Conservation (phyloP, 2,329 filamentous ascomycete genomes). For the Ophiostoma quercus region DNA sequence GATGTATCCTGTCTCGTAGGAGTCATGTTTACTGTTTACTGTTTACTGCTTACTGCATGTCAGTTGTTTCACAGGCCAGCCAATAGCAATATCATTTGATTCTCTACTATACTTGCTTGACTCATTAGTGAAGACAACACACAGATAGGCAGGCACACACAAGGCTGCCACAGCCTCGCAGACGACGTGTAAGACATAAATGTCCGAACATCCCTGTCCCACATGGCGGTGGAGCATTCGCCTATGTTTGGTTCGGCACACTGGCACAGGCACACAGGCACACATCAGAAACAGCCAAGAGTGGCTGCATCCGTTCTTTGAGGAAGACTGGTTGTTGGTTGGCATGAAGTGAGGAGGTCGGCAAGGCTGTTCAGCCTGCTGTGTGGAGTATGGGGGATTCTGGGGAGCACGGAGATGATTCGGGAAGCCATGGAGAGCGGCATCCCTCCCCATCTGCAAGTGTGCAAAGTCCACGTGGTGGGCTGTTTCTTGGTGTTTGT, state of each 20-base stretch:
- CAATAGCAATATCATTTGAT: constrained; percentile 3
- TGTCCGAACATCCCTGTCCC: constrained; percentile 3
- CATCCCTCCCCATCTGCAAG: constrained; percentile 6
- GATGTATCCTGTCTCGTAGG: neutral
- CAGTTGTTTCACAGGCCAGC: neutral
- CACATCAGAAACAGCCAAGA: neutral
- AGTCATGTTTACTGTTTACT: neutral
- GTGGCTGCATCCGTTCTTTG: neutral
- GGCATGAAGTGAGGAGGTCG: neutral
- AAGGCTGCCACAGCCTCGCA: neutral
- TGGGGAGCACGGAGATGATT: neutral
- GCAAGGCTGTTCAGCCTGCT: constrained; percentile 8
- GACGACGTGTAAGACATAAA: neutral
- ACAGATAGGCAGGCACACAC: neutral
- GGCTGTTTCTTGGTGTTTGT: neutral
- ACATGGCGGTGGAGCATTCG: constrained; percentile 6
- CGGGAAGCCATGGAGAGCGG: neutral
- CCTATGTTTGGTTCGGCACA: neutral
- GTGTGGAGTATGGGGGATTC: neutral
- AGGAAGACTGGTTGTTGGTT: neutral
- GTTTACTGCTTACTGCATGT: constrained; percentile 8
- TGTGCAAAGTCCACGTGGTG: neutral
- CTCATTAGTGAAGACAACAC: no score
- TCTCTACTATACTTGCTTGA: neutral
- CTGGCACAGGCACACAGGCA: neutral